Base-by-base conservation (phyloP, 305 asterid genomes). In the Fraxinus albicans region DNA sequence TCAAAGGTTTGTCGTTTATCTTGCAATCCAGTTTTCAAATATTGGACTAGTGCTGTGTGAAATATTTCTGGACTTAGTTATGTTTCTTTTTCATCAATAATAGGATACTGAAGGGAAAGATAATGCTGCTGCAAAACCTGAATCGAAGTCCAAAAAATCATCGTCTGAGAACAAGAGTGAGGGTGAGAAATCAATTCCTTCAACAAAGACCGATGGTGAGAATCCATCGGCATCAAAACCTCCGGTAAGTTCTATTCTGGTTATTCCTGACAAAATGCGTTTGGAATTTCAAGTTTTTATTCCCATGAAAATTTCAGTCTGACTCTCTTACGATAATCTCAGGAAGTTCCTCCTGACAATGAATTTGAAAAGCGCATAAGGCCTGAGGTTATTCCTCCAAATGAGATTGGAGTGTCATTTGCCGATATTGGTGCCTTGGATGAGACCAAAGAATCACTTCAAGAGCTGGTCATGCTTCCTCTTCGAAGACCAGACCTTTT, bases 381-480 rank as follows among this genome's bases (percentile, higher is more conserved):
- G 83, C 97, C 98, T 60, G 99, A 95, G 91, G 99, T 96, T 23
- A 95, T 96, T 85, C 99, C 98, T 5, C 90, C 98, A 76, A 88
- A 85, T 42, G 97, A 96, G 85, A 91, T 96, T 34, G 98, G 98
- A 47, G 98, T 96, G 40, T 91, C 98, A 77, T 96, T 95, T 83
- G 83, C 93, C 10, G 99, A 96, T 78, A 92, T 96, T 27, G 99
- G 99, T 47, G 89, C 99, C 58, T 86, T 96, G 25, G 96, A 92
- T 34, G 98, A 96, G 86, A 95, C 76, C 25, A 96, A 96, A 85
- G 98, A 96, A 84, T 95, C 97, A n/a, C 98, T 96, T 78, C 99
- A 96, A 86, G 99, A 96, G 90, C 94, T 94, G 69, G 99, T 96
- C 82, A 95, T 96, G 99, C 99, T 96, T 83, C 99, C 99, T 82